A percentile compares a stretch with the other conserved stretches of the same genome.
Conservation (phyloP, 2,329 filamentous ascomycete species). For the Aspergillus neoniger region DNA sequence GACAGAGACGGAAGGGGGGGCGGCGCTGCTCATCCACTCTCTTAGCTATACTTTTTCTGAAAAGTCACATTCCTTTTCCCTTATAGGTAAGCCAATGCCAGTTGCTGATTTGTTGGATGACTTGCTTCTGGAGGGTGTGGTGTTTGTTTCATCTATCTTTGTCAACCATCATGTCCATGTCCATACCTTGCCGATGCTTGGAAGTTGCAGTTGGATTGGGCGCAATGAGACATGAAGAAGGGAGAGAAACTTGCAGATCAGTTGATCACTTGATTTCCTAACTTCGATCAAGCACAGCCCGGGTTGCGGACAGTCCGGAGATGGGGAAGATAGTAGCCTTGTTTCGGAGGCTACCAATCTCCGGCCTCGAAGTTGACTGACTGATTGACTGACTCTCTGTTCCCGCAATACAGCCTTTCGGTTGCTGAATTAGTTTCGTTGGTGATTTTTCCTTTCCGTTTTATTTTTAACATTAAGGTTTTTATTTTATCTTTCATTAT, state of each 20-base stretch:
- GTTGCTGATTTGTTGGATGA: not conserved
- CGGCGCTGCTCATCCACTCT: constrained; percentile 2
- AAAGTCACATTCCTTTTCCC: not conserved
- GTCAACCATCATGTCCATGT: not conserved
- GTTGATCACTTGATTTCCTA: constrained; percentile 1
- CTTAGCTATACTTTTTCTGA: too few species aligned
- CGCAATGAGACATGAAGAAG: constrained; percentile 1
- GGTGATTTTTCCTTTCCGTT: not conserved
- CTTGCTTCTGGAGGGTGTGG: not conserved
- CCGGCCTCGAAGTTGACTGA: not conserved
- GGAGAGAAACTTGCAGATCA: not conserved
- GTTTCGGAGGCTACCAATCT: constrained; percentile 1
- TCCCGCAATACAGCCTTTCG: not conserved
- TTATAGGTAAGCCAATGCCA: not conserved
- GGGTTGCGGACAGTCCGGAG: not conserved
- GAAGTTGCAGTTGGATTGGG: not conserved
- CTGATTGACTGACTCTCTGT: not conserved
- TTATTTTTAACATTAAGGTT: not conserved
- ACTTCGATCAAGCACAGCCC: not conserved
- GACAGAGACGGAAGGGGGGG: not conserved
- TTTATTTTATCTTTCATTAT: not conserved
- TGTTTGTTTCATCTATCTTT: constrained; percentile 3
- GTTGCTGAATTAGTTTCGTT: not conserved
- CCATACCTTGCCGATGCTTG: not conserved
- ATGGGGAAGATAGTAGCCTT: not conserved